Conservation (phyloP, 192 early-diverging fungal species). For the Coemansia sp. region DNA sequence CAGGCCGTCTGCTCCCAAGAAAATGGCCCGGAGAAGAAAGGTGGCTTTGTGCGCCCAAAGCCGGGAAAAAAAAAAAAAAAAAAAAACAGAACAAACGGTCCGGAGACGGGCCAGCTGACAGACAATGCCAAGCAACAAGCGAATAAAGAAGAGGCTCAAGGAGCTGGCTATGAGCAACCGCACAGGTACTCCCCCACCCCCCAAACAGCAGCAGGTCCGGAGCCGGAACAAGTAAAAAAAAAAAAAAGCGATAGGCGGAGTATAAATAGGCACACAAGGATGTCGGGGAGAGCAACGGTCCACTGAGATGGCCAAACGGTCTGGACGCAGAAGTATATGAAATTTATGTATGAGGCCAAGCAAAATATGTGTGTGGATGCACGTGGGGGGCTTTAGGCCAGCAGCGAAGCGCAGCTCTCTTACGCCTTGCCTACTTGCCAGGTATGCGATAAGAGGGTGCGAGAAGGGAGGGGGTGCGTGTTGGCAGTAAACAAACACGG, state of each 20-base stretch:
- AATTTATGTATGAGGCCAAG: not conserved
- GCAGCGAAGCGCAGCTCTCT: not conserved
- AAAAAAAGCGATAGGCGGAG: not conserved
- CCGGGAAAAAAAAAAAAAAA: slow-evolving; percentile 2
- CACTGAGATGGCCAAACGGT: not conserved
- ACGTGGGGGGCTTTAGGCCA: not conserved
- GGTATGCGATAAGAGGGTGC: not conserved
- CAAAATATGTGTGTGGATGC: not conserved
- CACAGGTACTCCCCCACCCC: not conserved
- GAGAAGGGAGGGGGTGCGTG: not conserved
- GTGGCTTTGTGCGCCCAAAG: slow-evolving; percentile 3
- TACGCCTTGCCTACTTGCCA: not conserved
- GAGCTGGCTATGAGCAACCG: not conserved
- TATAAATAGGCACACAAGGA: not conserved
- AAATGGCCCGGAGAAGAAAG: not conserved
- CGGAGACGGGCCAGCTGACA: not conserved
- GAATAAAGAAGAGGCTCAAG: not conserved
- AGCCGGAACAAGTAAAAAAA: not conserved
- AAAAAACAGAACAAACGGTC: slow-evolving; percentile 10
- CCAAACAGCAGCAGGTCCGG: not conserved
- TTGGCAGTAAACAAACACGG: not conserved
- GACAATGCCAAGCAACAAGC: slow-evolving; percentile 1
- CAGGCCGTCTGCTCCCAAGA: not conserved
- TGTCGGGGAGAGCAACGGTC: not conserved
- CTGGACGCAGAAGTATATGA: slow-evolving; percentile 1